Percentiles rank a stretch among this genome's conserved stretches.
These are phyloP conservation scores for Cavenderia fasciculata DNA, from an alignment of 78 protist species.

Conservation along the genomic window DNA sequence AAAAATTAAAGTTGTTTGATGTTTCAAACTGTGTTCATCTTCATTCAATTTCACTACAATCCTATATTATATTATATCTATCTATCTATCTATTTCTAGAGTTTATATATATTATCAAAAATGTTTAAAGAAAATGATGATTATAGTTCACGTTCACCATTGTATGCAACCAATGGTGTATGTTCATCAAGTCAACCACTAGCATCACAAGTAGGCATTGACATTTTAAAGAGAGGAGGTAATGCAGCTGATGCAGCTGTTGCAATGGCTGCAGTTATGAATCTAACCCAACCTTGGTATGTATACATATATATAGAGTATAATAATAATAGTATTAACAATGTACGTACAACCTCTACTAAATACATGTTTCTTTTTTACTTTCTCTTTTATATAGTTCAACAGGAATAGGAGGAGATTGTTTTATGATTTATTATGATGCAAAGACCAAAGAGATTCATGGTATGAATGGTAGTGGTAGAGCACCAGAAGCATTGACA, in stretches of 20 bases:
- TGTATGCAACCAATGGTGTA: background rate
- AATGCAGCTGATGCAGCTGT: conserved; percentile 93
- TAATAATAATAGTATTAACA: background rate
- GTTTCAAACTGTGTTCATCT: no score
- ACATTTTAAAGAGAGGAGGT: conserved; percentile 79
- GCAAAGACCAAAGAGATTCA: conserved; percentile 6
- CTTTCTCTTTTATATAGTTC: conserved; percentile 1
- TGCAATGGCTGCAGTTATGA: conserved; percentile 83
- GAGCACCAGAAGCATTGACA: conserved; percentile 68
- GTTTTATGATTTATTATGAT: conserved; percentile 76
- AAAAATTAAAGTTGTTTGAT: no score
- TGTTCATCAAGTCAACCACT: conserved; percentile 30
- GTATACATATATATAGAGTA: no score
- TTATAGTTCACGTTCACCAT: no score
- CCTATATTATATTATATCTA: no score
- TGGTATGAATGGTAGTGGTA: conserved; percentile 88
- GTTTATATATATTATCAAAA: no score
- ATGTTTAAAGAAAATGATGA: no score
- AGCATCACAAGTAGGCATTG: conserved; percentile 70
- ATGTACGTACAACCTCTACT: background rate
- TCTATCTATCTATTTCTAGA: no score
- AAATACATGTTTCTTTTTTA: background rate
- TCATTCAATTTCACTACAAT: no score
- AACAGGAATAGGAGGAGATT: conserved; percentile 94
- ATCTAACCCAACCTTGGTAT: conserved; percentile 81